Base-by-base conservation (phyloP, 257 asterid genomes). In the Solanum lignicaule region DNA sequence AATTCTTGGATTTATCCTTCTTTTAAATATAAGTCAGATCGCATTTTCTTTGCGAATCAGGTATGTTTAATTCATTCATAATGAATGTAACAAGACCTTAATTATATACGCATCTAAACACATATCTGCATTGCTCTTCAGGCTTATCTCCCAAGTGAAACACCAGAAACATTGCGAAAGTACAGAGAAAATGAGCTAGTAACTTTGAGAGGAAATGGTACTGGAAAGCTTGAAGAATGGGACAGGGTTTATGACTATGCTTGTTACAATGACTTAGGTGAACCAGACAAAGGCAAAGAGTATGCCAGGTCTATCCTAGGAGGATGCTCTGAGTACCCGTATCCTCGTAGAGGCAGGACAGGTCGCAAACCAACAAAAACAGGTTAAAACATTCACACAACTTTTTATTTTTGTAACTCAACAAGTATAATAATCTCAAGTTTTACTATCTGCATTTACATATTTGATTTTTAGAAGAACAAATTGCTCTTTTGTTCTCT, bases 221-320 rank as follows among this genome's bases (percentile, higher is more conserved):
- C 39, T 0, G 0, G 78, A 71, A 31, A 71, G 12, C 39, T 7
- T 2, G 78, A 71, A 0, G 78, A 46, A 46, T 71, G 78, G 78
- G 78, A 71, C 13, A 29, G n/a, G 39, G 39, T 71, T 71, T 71
- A 71, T 71, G 78, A 71, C 0, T 71, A 71, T 15, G 78, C 39
- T 71, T 85, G 15, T 32, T 91, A 90, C 87, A 90, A 91, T 66
- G 93, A 91, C 72, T 79, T 91, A 60, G 93, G 93, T 5, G 91
- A 87, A 15, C 93, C 92, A 3, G 88, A 89, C 76, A 78, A 12
- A 6, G 91, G 88, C 82, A 0, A 16, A 2, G 65, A 88, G 3
- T 73, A 25, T 48, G 91, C 71, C 6, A 91, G 93, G 7, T 86
- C 87, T 2, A 36, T 88, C 29, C 84, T 90, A 0, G 92, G 93